phyloP scores from a whole-genome alignment of 2,329 filamentous ascomycete genomes.

The Colletotrichum phormii region DNA sequence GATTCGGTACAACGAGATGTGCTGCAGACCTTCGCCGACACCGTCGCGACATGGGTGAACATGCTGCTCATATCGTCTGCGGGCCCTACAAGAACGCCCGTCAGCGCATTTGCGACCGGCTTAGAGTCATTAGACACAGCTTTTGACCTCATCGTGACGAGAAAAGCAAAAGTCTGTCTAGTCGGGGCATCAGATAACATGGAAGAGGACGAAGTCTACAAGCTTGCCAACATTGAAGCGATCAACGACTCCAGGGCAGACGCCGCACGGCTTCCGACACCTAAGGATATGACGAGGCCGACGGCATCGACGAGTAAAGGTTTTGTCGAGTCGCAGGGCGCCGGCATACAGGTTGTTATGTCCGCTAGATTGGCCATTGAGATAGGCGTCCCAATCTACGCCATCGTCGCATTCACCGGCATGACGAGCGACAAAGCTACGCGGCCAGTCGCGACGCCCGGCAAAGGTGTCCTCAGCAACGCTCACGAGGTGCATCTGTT shows the following conservation, averaged over 20 bases:
- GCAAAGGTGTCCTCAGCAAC: no score
- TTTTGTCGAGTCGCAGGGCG: no score
- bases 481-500: no score
- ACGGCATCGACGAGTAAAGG: no score
- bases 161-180: conserved; percentile 45
- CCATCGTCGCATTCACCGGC: no score
- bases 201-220: conserved; percentile 43
- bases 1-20: no score
- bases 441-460: no score
- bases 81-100: conserved; percentile 49
- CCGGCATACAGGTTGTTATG: no score
- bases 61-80: conserved; percentile 52
- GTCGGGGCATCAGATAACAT: conserved; percentile 51
- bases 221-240: conserved; percentile 50
- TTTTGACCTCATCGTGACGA: conserved; percentile 45
- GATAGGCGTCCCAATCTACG: no score
- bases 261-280: conserved; percentile 41
- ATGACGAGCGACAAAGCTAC: no score
- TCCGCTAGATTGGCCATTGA: no score
- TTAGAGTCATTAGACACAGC: conserved; percentile 51
- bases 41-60: conserved; percentile 51
- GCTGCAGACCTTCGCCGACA: conserved; percentile 49
- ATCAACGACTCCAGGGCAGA: conserved; percentile 47
- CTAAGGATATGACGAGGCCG: conserved; percentile 50
- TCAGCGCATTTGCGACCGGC: conserved; percentile 51